phyloP scores from a whole-genome alignment of 768 basidiomycete species.

The Dioszegia hungarica region DNA sequence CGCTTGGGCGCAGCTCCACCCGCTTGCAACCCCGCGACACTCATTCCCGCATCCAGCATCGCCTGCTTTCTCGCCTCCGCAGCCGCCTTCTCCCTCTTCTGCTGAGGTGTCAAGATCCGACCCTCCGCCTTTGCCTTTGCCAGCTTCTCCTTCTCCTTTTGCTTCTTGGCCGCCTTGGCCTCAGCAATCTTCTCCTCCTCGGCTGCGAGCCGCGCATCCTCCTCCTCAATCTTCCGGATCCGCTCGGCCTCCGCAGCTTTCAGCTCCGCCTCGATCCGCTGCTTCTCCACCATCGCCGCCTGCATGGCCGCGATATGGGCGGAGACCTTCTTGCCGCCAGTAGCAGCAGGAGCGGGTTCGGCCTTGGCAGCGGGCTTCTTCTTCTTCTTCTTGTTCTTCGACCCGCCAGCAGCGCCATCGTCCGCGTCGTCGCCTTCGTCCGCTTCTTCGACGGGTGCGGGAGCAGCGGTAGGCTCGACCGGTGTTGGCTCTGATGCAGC shows the following conservation, averaged over 20 bases:
- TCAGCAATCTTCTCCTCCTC: slow-evolving; percentile 77
- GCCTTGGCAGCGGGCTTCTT: slow-evolving; percentile 56
- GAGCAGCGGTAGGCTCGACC: slow-evolving; percentile 12
- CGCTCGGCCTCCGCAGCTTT: slow-evolving; percentile 69
- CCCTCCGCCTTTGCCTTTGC: slow-evolving; percentile 84
- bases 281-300: slow-evolving; percentile 90
- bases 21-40: slow-evolving; percentile 78
- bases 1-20: slow-evolving; percentile 57
- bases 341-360: slow-evolving; percentile 37
- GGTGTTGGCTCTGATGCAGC: slow-evolving; percentile 18
- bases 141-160: slow-evolving; percentile 63
- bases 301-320: slow-evolving; percentile 72
- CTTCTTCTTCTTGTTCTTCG: slow-evolving; percentile 71
- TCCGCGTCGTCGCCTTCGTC: slow-evolving; percentile 67
- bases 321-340: slow-evolving; percentile 50
- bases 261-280: slow-evolving; percentile 78
- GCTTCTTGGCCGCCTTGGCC: slow-evolving; percentile 57
- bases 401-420: slow-evolving; percentile 55
- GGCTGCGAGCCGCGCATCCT: slow-evolving; percentile 64
- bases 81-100: slow-evolving; percentile 82
- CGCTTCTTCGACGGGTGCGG: slow-evolving; percentile 46
- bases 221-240: slow-evolving; percentile 72
- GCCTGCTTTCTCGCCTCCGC: slow-evolving; percentile 89
- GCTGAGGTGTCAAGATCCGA: slow-evolving; percentile 89
- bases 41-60: slow-evolving; percentile 72